Conservation (phyloP, 768 basidiomycete species). For the Rhizopogon vesiculosus region DNA sequence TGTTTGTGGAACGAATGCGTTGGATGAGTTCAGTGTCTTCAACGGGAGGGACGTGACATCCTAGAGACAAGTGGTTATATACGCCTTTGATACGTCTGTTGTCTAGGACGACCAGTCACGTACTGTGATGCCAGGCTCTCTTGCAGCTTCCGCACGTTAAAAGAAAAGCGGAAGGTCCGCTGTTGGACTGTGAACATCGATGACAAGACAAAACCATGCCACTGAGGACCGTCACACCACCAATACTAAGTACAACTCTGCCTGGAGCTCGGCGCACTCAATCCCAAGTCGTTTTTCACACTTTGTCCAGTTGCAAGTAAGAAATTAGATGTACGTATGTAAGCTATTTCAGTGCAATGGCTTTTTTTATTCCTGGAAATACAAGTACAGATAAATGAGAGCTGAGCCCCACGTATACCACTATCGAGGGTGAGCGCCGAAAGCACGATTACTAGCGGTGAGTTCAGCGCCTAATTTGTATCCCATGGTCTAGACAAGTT, state of each 20-base stretch:
- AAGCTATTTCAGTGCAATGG: background rate
- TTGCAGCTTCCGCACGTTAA: conserved; percentile 28
- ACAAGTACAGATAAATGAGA: background rate
- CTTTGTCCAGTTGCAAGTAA: too few relatives aligned
- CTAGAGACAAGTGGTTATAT: conserved; percentile 5
- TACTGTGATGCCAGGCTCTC: conserved; percentile 32
- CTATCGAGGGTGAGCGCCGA: conserved; percentile 19
- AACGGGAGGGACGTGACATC: conserved; percentile 29
- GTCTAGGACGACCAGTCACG: background rate
- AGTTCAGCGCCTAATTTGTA: conserved; percentile 78
- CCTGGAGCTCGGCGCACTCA: too few relatives aligned
- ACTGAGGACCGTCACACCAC: too few relatives aligned
- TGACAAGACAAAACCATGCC: conserved; percentile 11
- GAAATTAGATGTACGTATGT: too few relatives aligned
- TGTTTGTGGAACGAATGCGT: conserved; percentile 19
- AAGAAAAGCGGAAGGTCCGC: conserved; percentile 25
- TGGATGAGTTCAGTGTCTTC: conserved; percentile 19
- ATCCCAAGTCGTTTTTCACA: too few relatives aligned
- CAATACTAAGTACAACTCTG: too few relatives aligned
- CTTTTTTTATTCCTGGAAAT: background rate
- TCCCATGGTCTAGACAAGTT: conserved; percentile 38
- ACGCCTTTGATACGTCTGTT: too few relatives aligned
- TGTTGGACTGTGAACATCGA: conserved; percentile 21
- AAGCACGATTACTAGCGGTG: conserved; percentile 57
- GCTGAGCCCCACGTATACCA: background rate